Evolutionary conservation across 1,284 basidiomycete genomes (phyloP), one percentile per base, ranked within the genome.

Genomic region (Pseudozyma thailandica): DNA sequence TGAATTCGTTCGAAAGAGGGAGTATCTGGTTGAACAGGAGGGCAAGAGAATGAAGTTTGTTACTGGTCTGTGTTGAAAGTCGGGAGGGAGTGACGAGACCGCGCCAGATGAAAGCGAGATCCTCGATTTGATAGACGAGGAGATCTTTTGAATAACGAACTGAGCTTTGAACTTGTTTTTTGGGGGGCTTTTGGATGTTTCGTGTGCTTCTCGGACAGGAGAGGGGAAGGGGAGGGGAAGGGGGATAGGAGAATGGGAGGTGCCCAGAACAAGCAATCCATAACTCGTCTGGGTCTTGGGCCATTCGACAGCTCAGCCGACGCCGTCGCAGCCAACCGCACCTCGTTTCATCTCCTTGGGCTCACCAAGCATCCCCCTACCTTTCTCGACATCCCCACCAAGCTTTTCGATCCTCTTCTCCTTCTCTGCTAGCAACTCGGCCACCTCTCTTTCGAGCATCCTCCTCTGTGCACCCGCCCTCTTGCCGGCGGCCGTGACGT

Each of bases 291-390:
- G 15, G 30, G 30, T 31, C 30, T 31, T 8, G 15, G 30, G 30
- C 30, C 30, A 31, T 35, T 16, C 18, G 12, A 12, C 9, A 38
- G 8, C 18, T 77, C 51, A 77, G 31, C 75, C 75, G 26, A 77
- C 75, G 23, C 75, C 75, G 47, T 77, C 75, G 59, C 72, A 74
- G 15, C 75, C 75, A 63, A 77, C 75, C 8, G 56, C 55, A 45
- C 74, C 75, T 6, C 73, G 50, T 59, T 69, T 64, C 69, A 63
- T 70, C 26, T 42, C 41, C 50, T 48, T 60, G 4, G 39, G 23
- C 46, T 75, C 62, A 31, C 56, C 62, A 23, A 71, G 16, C 71
- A 72, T 74, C 18, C 70, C 74, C 16, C 70, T 50, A 15, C 65
- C 63, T 48, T 74, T 69, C 33, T 77, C 65, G 12, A 46, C 44